phyloP scores from a whole-genome alignment of 768 basidiomycete species.

The Neoboletus subvelutipes region DNA sequence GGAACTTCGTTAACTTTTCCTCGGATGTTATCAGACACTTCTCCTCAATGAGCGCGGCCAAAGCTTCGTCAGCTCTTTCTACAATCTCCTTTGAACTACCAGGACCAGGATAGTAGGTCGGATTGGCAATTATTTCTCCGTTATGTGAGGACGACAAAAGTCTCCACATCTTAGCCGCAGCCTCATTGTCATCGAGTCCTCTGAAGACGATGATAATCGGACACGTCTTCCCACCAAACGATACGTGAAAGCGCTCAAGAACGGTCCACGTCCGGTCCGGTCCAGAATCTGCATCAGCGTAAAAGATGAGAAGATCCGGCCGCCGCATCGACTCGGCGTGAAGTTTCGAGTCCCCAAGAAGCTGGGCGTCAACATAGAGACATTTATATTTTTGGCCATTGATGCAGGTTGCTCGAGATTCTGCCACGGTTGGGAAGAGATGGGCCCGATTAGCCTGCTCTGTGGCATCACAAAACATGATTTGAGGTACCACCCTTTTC shows the following conservation, averaged over 20 bases:
- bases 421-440: constrained; percentile 2
- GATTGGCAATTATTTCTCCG: constrained; percentile 17
- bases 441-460: not conserved
- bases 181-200: constrained; percentile 17
- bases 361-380: constrained; percentile 6
- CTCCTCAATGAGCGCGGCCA: constrained; percentile 20
- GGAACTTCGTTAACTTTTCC: constrained; percentile 20
- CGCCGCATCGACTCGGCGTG: constrained; percentile 1
- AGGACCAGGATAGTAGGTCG: constrained; percentile 21
- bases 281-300: constrained; percentile 10
- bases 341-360: not conserved
- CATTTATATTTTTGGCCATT: constrained; percentile 15
- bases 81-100: constrained; percentile 10
- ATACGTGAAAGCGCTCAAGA: constrained; percentile 18
- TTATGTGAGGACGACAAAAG: constrained; percentile 10
- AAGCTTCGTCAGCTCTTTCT: constrained; percentile 18
- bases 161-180: constrained; percentile 16
- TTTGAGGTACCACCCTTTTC: constrained; percentile 11
- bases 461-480: constrained; percentile 19
- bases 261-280: constrained; percentile 10
- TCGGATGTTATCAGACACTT: constrained; percentile 20
- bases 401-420: not conserved
- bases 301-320: constrained; percentile 26
- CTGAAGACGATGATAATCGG: constrained; percentile 24
- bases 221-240: constrained; percentile 18